Evolutionary conservation across 768 basidiomycete species (phyloP).

Genomic region (Amanita subjunquillea): DNA sequence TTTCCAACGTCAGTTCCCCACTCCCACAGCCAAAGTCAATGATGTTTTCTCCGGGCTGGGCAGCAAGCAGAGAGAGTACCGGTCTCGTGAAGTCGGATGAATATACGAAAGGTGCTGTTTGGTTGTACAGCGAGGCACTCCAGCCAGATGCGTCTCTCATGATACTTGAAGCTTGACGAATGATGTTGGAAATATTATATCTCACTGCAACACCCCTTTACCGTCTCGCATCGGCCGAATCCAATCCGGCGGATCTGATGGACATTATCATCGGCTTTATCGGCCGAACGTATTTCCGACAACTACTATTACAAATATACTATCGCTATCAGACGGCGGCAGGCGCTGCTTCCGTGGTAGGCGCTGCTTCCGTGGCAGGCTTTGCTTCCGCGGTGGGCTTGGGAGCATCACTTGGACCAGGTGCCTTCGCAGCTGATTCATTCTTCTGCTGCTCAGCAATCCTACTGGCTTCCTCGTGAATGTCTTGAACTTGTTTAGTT

Average conservation of each 20-base stretch:
- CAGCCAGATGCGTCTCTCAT: constrained; percentile 32
- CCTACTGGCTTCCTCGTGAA: constrained; percentile 86
- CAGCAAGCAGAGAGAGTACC: constrained; percentile 50
- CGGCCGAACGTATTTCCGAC: neutral
- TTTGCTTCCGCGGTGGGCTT: neutral
- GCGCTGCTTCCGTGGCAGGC: neutral
- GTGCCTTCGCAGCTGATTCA: constrained; percentile 5
- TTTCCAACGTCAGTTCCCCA: constrained; percentile 58
- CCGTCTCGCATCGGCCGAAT: neutral
- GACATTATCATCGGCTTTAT: neutral
- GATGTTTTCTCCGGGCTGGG: constrained; percentile 57
- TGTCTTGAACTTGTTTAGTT: constrained; percentile 80
- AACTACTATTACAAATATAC: neutral
- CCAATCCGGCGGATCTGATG: neutral
- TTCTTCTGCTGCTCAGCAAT: constrained; percentile 58
- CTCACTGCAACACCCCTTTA: too few species aligned
- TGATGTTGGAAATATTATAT: neutral
- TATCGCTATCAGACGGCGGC: neutral
- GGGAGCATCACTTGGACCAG: neutral
- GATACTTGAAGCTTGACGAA: neutral
- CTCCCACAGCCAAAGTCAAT: constrained; percentile 79
- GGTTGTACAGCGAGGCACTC: constrained; percentile 52
- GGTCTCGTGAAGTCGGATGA: constrained; percentile 36
- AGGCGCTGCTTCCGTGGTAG: neutral
- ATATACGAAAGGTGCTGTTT: constrained; percentile 64